These are phyloP conservation scores for Handroanthus guayacan DNA, from an alignment of 257 asterid genomes.

Conservation along the genomic window DNA sequence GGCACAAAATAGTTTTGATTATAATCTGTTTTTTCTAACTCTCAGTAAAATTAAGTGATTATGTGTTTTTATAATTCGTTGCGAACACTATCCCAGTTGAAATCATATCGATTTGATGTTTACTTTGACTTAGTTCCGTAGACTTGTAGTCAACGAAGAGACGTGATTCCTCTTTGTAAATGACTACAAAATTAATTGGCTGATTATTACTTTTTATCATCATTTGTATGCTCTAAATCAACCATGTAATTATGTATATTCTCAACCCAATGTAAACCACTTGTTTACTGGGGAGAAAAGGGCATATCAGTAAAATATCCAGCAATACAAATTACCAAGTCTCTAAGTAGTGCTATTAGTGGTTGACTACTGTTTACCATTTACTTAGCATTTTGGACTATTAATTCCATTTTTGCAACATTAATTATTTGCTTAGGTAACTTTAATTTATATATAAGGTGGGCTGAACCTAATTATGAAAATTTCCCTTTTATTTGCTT, in stretches of 20 bases:
- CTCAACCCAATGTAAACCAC: conserved; percentile 29
- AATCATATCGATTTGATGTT: too few relatives aligned
- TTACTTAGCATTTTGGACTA: conserved; percentile 20
- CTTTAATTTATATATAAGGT: neutral
- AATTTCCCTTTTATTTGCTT: neutral
- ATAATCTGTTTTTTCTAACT: too few relatives aligned
- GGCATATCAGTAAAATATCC: conserved; percentile 24
- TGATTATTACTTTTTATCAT: neutral
- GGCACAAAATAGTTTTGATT: too few relatives aligned
- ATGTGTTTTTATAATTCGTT: too few relatives aligned
- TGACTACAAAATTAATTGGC: neutral
- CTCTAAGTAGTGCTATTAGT: conserved; percentile 43
- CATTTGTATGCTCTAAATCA: neutral
- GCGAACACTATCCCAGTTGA: too few relatives aligned
- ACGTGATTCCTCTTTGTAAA: conserved; percentile 1
- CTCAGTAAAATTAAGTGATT: too few relatives aligned
- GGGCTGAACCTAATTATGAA: conserved; percentile 28
- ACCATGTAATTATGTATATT: conserved; percentile 4
- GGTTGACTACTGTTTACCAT: conserved; percentile 45
- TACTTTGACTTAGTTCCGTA: neutral
- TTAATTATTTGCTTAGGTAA: neutral
- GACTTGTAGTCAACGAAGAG: neutral
- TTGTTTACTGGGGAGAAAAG: conserved; percentile 19
- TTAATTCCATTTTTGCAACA: conserved; percentile 24
- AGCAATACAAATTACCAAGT: conserved; percentile 38